Base-by-base conservation (phyloP, 2,329 filamentous ascomycete species). In the Fusarium equiseti region DNA sequence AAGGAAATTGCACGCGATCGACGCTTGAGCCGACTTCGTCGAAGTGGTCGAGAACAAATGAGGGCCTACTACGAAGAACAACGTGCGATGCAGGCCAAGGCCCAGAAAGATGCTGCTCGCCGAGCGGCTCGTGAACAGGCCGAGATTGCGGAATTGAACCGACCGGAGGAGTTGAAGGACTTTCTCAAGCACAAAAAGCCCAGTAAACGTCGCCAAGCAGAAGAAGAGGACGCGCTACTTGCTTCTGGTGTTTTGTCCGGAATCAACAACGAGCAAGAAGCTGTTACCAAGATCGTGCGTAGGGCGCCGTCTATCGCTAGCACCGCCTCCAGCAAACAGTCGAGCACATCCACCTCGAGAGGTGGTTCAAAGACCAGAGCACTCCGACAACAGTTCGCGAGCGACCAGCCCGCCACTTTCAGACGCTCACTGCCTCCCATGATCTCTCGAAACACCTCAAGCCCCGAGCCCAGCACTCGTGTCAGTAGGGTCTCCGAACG, bases 31-130 rank as follows among this genome's bases (percentile, higher is more conserved):
- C 81, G 81, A n/a, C 82, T 88, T 24, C 85, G 87, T 10, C 82
- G 81, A 32, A 81, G 83, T 43, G 86, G 85, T 22, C 83, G 85
- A 53, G 85, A 88, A 43, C 83, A 86, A 65, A 81, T 86, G 68
- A 82, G 82, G 29, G 77, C 80, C 4, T 88, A 85, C 73, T 82
- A 83, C 31, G 78, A 80, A 27, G 79, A 79, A 6, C 81, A 81
- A 56, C 76, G 77, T 35, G 76, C 70, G 20, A 79, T 76, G 29
- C 75, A 79, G 27, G 71, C 75, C 8, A 76, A 75, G 20, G 77
- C 77, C 9, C 78, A 79, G 40, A 81, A 82, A 49, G 77, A 81
- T 60, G 77, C 79, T 11, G 75, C 75, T 48, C 70, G 71, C 38
- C 70, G 63, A 56, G 72, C 68, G 15, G 76, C 73, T 6, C 75